Percentiles rank a stretch among this genome's conserved stretches.
Conservation (phyloP, 2,329 filamentous ascomycete species). For the Dactylellina sp. region DNA sequence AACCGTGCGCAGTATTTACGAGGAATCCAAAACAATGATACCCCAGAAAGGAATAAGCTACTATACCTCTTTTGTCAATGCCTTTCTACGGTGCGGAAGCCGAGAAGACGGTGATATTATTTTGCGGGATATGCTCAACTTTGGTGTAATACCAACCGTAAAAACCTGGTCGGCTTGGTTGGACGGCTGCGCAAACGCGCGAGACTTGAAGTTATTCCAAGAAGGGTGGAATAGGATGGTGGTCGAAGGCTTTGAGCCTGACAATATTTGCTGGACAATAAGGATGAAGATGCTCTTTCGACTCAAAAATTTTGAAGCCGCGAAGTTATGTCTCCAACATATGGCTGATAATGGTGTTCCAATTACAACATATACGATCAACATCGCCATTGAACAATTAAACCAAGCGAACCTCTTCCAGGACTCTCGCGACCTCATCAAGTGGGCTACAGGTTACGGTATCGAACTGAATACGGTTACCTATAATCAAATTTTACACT, state of each 20-base stretch:
- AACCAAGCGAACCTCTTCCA: constrained; percentile 22
- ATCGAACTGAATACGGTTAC: constrained; percentile 31
- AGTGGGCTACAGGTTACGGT: constrained; percentile 29
- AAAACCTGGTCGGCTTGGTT: constrained; percentile 46
- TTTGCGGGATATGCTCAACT: constrained; percentile 45
- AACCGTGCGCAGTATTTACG: constrained; percentile 21
- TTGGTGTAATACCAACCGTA: constrained; percentile 35
- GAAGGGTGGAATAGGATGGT: constrained; percentile 42
- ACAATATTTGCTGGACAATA: constrained; percentile 52
- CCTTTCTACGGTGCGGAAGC: constrained; percentile 41
- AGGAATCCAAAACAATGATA: constrained; percentile 22
- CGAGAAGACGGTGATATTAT: constrained; percentile 32
- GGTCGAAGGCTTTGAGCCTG: constrained; percentile 17
- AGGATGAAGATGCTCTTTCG: constrained; percentile 49
- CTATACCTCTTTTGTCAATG: constrained; percentile 44
- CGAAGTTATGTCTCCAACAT: constrained; percentile 36
- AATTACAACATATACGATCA: constrained; percentile 35
- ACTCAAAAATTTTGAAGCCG: constrained; percentile 26
- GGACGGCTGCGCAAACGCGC: constrained; percentile 45
- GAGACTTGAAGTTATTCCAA: constrained; percentile 39
- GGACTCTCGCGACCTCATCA: constrained; percentile 36
- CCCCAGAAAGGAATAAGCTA: constrained; percentile 27
- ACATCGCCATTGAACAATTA: constrained; percentile 31
- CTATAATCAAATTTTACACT: constrained; percentile 40
- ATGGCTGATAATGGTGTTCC: constrained; percentile 39